Base-by-base conservation (phyloP, 495 filamentous ascomycete species). In the Aspergillus homomorphus region DNA sequence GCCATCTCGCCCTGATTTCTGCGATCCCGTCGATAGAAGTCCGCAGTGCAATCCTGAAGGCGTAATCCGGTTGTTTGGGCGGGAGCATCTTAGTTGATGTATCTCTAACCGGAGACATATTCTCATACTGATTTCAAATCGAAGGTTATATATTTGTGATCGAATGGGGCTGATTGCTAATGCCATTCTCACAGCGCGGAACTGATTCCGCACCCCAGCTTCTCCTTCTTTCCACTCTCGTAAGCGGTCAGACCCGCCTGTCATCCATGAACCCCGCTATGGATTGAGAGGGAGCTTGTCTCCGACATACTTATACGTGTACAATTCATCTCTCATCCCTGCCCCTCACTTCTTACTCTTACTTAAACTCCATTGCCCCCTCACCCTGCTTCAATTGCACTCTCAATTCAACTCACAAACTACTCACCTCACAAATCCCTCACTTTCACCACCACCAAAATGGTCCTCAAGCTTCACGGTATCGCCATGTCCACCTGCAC, bases 391-490 rank as follows among this genome's bases (percentile, higher is more conserved):
- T 38, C 33, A 30, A 30, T 30, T 30, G 26, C 26, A 30, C 26
- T 19, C 43, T 45, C 43, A 6, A 8, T 45, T 6, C 1, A 18
- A 19, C 43, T n/a, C 16, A 2, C 14, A 9, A 21, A 20, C 44
- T 12, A 20, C 44, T 19, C n/a, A 28, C 23, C 21, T 28, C 22
- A 1, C 28, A 4, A 28, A 28, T 16, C 12, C 3, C 48, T 28
- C 23, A 4, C n/a, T 14, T 7, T 10, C 22, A 15, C n/a, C 10
- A 50, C 24, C 22, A 22, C 18, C 48, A 51, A 24, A 7, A 51
- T 51, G 48, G 48, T 51, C 24, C 48, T 51, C 48, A 51, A 51
- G 22, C 48, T 51, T 9, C 18, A 51, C 24, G 48, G 48, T 1
- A n/a, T n/a, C 23, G 3, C 22, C 48, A 16, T 18, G 23, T 51